These are phyloP conservation scores for Pythium rhizo-oryzae DNA, from an alignment of 352 stramenopile species.

Conservation along the genomic window DNA sequence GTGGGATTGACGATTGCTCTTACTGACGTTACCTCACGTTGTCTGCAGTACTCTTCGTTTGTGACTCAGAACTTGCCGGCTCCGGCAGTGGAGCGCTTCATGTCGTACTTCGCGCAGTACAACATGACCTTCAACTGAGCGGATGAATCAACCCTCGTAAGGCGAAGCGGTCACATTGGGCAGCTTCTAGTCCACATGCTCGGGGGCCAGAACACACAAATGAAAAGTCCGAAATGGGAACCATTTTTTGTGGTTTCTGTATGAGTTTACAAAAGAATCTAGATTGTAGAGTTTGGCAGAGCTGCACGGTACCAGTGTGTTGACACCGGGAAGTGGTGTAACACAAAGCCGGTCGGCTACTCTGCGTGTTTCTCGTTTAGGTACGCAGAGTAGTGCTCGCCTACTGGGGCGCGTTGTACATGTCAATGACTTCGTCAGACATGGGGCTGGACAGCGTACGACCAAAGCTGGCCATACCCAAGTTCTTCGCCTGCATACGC, in stretches of 20 bases:
- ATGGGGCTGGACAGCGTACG: constrained; percentile 77
- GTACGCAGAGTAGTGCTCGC: background rate
- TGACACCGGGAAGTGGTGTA: constrained; percentile 4
- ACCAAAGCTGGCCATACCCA: constrained; percentile 74
- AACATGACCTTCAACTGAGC: constrained; percentile 67
- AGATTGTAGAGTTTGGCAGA: constrained; percentile 16
- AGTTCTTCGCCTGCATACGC: constrained; percentile 86
- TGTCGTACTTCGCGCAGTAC: constrained; percentile 70
- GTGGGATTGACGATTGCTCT: background rate
- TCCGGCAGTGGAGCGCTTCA: constrained; percentile 36
- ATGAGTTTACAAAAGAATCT: constrained; percentile 35
- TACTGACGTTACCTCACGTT: constrained; percentile 9
- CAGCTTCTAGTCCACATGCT: too few relatives aligned
- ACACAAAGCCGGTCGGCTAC: background rate
- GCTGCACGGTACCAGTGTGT: background rate
- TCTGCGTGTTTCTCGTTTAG: background rate
- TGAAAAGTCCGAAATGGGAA: constrained; percentile 5
- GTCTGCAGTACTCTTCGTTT: constrained; percentile 50
- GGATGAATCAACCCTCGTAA: background rate
- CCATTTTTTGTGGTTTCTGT: constrained; percentile 4
- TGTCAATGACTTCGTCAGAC: constrained; percentile 87
- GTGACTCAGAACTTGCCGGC: constrained; percentile 48
- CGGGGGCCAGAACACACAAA: background rate
- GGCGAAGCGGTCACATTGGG: too few relatives aligned
- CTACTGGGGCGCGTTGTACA: constrained; percentile 89